A percentile compares a stretch with the other conserved stretches of the same genome.
Evolutionary conservation across 1,284 basidiomycete species (phyloP).

Genomic region (Neolentinus lepideus): DNA sequence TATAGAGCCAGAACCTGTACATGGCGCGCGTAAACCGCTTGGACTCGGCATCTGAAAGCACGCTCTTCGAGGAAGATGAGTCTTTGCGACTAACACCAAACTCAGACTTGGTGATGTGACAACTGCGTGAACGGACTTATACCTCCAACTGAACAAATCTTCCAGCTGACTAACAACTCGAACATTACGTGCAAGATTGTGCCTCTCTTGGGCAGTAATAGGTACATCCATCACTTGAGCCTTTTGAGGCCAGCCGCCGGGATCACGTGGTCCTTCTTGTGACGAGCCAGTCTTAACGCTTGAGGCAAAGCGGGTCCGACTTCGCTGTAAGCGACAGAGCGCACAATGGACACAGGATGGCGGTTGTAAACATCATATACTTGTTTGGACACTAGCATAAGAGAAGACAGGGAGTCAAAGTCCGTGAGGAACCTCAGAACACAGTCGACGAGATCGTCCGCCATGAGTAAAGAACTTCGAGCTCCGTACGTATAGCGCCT

Average conservation of each 20-base stretch:
- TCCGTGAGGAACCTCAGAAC: neutral
- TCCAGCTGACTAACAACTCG: neutral
- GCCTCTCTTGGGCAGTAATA: neutral
- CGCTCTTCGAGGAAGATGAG: neutral
- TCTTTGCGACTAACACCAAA: neutral
- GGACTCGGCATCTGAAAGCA: neutral
- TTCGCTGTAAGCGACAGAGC: constrained; percentile 12
- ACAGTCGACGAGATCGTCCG: neutral
- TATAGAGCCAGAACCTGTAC: neutral
- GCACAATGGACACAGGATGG: constrained; percentile 12
- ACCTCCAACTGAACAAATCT: constrained; percentile 3
- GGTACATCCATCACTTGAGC: neutral
- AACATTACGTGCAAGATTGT: neutral
- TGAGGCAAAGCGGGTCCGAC: constrained; percentile 12
- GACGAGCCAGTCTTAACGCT: neutral
- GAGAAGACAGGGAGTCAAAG: neutral
- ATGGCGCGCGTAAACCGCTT: neutral
- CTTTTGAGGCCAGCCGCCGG: neutral
- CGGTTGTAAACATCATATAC: neutral
- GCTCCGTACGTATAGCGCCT: neutral
- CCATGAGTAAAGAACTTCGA: neutral
- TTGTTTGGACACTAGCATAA: neutral
- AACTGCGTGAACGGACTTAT: neutral
- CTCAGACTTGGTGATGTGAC: neutral
- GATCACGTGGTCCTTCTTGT: constrained; percentile 3